Base-by-base conservation (phyloP, 208 protist genomes). In the Acanthamoeba castellanii region DNA sequence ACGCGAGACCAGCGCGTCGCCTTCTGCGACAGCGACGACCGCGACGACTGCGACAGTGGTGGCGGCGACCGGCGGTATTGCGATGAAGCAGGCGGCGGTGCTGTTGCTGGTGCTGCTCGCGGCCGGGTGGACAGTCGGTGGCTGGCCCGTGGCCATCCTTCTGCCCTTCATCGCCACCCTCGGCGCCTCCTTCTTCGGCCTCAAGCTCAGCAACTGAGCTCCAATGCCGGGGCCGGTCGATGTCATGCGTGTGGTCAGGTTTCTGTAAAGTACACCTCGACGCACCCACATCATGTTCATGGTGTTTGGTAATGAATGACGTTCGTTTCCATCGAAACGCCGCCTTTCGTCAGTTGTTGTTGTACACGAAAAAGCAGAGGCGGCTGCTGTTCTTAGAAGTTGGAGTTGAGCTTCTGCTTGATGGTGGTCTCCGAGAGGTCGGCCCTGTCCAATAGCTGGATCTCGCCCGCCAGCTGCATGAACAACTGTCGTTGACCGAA, bases 401-500 rank as follows among this genome's bases (percentile, higher is more conserved):
- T 92, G 85, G 85, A 20, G 61, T 92, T 92, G 59, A 92, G 64
- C 59, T 92, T 92, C 85, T 92, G 59, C 32, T 55, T 92, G 85
- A 92, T 66, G n/a, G 27, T 30, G 16, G 55, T 32, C 34, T 92
- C 85, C 3, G 85, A 92, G 7, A 92, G 59, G 59, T 92, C 85
- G 34, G 55, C 85, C 64, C 64, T 70, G 59, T 68, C 55, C 34
- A 92, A 27, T 32, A 92, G 59, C 59, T 92, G 85, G 8, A 92
- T 30, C 64, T 92, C 85, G 32, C n/a, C 85, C 4, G 55, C 59
- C 85, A 92, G 45, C 59, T 92, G 85, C 55, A 92, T 68, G 85
- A 92, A 92, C 32, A 68, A 27, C 85, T 92, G 13, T 11, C 3
- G 81, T 34, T 22, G 37, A 64, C 14, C 27, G 22, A 5, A 66